phyloP scores from a whole-genome alignment of 306 rosid species.

The Psophocarpus tetragonolobus region DNA sequence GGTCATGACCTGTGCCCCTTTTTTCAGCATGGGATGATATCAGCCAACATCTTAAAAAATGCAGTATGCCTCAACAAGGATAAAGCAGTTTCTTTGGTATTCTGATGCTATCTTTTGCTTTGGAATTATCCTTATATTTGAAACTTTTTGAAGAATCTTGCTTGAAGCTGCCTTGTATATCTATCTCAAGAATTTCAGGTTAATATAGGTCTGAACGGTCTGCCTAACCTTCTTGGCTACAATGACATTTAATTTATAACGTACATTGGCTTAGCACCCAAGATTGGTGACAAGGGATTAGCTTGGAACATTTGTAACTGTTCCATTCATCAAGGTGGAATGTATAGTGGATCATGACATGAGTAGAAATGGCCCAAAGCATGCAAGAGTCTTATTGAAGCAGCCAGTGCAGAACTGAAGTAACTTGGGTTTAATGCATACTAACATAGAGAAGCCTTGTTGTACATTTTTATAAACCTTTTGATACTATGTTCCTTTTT shows the following conservation, averaged over 20 bases:
- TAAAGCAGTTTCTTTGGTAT: conserved; percentile 38
- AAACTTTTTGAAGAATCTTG: conserved; percentile 7
- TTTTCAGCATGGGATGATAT: conserved; percentile 79
- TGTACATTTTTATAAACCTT: background rate
- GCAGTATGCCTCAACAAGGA: conserved; percentile 58
- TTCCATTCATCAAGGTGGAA: conserved; percentile 14
- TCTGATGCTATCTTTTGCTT: conserved; percentile 25
- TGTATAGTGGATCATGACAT: conserved; percentile 2
- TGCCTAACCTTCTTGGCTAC: conserved; percentile 19
- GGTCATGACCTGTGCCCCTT: conserved; percentile 32
- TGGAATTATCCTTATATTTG: conserved; percentile 10
- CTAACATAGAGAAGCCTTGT: conserved; percentile 16
- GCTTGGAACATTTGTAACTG: conserved; percentile 14
- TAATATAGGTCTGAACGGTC: conserved; percentile 21
- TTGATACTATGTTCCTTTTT: background rate
- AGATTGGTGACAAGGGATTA: too few relatives aligned
- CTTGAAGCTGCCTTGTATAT: conserved; percentile 25
- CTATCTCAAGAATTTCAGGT: conserved; percentile 9
- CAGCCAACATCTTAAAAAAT: conserved; percentile 59
- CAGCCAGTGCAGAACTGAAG: conserved; percentile 14
- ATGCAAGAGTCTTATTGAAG: conserved; percentile 14
- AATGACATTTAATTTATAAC: conserved; percentile 12
- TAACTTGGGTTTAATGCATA: conserved; percentile 24
- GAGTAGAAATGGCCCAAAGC: conserved; percentile 27
- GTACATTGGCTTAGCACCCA: conserved; percentile 1